These are phyloP conservation scores for Aspergillus carbonarius DNA, from an alignment of 2,329 filamentous ascomycete species.

Conservation along the genomic window DNA sequence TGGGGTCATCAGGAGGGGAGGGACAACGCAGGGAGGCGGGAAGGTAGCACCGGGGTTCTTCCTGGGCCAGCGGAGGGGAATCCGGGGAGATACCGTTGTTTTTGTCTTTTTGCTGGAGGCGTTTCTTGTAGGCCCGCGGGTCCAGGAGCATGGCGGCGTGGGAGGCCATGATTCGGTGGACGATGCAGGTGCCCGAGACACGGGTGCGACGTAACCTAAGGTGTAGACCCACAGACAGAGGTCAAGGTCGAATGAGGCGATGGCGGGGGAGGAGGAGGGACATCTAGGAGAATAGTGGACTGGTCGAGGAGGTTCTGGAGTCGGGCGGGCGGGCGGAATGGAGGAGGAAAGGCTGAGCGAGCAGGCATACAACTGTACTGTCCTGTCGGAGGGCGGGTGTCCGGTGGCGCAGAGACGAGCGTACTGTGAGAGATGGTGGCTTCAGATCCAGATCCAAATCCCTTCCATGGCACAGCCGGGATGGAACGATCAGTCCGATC, in stretches of 20 bases:
- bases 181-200: slow-evolving; percentile 17
- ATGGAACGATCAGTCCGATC: neutral
- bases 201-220: neutral
- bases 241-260: neutral
- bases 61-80: neutral
- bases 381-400: neutral
- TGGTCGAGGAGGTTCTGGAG: neutral
- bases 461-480: neutral
- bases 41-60: slow-evolving; percentile 10
- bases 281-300: neutral
- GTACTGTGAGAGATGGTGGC: neutral
- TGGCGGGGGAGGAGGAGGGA: neutral
- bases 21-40: slow-evolving; percentile 13
- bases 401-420: neutral
- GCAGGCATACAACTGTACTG: neutral
- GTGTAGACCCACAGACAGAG: neutral
- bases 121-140: slow-evolving; percentile 43
- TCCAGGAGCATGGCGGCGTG: slow-evolving; percentile 46
- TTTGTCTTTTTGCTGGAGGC: slow-evolving; percentile 26
- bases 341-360: neutral
- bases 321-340: neutral
- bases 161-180: slow-evolving; percentile 34
- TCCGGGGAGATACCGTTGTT: slow-evolving; percentile 33
- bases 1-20: slow-evolving; percentile 17
- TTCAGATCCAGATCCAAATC: neutral